Conservation (phyloP, 345 rosid genomes). For the Heritiera fomes region DNA sequence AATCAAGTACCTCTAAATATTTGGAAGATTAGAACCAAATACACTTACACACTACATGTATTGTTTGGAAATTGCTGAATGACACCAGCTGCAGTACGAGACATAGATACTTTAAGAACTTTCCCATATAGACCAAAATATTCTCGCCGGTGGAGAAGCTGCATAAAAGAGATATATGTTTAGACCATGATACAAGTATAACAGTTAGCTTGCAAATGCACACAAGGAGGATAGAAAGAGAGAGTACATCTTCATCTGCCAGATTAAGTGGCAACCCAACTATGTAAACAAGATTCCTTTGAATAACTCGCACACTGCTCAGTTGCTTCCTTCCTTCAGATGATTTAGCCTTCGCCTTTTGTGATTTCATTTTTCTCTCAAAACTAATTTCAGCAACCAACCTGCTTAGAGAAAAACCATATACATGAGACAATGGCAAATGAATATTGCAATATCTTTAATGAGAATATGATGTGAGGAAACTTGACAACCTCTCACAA, state of each 20-base stretch:
- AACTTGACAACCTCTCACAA: conserved; percentile 61
- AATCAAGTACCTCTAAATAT: background rate
- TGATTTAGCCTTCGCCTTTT: conserved; percentile 63
- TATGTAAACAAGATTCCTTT: conserved; percentile 85
- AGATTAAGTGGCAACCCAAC: conserved; percentile 86
- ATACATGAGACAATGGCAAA: background rate
- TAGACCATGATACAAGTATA: background rate
- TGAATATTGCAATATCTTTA: background rate
- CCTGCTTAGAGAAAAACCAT: conserved; percentile 29
- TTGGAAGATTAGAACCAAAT: background rate
- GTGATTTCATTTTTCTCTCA: conserved; percentile 66
- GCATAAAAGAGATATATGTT: conserved; percentile 19
- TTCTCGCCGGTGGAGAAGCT: conserved; percentile 79
- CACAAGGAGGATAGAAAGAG: background rate
- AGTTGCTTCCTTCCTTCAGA: conserved; percentile 80
- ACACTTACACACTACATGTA: conserved; percentile 89
- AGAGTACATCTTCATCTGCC: conserved; percentile 82
- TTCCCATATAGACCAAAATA: conserved; percentile 94
- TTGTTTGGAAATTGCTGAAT: conserved; percentile 85
- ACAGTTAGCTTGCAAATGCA: background rate
- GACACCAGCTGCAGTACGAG: conserved; percentile 81
- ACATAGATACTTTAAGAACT: conserved; percentile 85
- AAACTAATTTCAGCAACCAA: conserved; percentile 61
- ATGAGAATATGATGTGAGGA: background rate
- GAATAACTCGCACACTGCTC: conserved; percentile 78